Percentiles rank a stretch among this genome's conserved stretches.
Conservation (phyloP, 495 filamentous ascomycete genomes). For the Corynascus novoguineensis region DNA sequence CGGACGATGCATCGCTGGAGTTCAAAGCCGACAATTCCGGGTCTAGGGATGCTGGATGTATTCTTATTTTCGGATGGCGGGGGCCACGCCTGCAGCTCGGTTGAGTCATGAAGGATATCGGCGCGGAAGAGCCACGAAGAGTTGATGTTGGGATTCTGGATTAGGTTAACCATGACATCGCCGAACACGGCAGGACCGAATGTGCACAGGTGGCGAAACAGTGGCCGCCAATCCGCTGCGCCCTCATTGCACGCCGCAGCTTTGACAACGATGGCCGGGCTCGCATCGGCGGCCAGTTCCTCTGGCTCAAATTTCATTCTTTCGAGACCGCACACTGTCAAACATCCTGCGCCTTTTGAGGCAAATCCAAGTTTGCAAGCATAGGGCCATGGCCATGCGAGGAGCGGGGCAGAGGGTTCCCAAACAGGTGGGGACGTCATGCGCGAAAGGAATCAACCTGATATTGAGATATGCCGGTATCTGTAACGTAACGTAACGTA, state of each 20-base stretch:
- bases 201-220: constrained; percentile 48
- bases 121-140: constrained; percentile 78
- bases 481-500: no score
- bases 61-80: background rate
- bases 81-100: constrained; percentile 22
- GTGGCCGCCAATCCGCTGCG: constrained; percentile 40
- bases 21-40: constrained; percentile 27
- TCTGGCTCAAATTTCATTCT: constrained; percentile 25
- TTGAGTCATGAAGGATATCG: constrained; percentile 61
- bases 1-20: constrained; percentile 53
- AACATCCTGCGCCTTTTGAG: background rate
- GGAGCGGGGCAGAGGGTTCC: background rate
- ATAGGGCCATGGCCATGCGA: background rate
- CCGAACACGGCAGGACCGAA: constrained; percentile 57
- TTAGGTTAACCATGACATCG: constrained; percentile 63
- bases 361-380: background rate
- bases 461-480: no score
- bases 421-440: no score
- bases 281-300: constrained; percentile 31
- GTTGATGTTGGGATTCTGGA: constrained; percentile 82
- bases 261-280: constrained; percentile 24
- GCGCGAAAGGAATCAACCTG: no score
- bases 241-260: constrained; percentile 19
- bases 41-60: background rate
- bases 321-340: background rate